Percentiles rank a stretch among this genome's conserved stretches.
These are phyloP conservation scores for Pyrenula massariospora DNA, from an alignment of 495 filamentous ascomycete species.

Conservation along the genomic window DNA sequence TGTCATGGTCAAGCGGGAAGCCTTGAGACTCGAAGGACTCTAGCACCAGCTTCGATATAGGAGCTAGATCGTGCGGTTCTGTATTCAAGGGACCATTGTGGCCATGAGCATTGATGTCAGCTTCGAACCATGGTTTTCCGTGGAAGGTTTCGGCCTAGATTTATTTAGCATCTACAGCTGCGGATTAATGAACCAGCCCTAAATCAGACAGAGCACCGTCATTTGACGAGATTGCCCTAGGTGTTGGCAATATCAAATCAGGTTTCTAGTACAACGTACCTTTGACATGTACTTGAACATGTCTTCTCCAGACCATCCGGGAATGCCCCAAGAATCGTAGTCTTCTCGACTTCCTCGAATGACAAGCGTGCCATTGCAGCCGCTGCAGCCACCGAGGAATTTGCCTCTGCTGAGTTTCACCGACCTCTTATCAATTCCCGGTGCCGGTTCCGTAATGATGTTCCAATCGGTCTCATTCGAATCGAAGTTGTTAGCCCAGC, in stretches of 20 bases:
- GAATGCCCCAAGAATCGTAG: constrained; percentile 48
- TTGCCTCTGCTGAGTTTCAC: constrained; percentile 48
- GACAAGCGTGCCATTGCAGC: constrained; percentile 51
- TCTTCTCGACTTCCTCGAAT: constrained; percentile 47
- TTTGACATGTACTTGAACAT: constrained; percentile 41
- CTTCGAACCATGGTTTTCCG: constrained; percentile 28
- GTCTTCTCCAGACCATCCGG: constrained; percentile 41
- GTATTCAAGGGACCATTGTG: constrained; percentile 31
- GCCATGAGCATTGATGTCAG: constrained; percentile 25
- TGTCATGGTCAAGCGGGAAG: constrained; percentile 32
- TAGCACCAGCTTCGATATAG: constrained; percentile 32
- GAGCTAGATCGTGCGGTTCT: constrained; percentile 36
- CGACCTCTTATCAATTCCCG: constrained; percentile 39
- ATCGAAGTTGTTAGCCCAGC: constrained; percentile 33
- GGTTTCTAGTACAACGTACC: too few species aligned
- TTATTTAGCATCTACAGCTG: neutral
- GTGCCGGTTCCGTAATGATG: constrained; percentile 40
- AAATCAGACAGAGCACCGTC: too few species aligned
- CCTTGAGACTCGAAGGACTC: constrained; percentile 34
- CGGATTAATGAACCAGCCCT: neutral
- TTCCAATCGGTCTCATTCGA: constrained; percentile 42
- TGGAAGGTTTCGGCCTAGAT: constrained; percentile 35
- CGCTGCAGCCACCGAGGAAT: constrained; percentile 46
- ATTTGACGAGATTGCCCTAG: too few species aligned
- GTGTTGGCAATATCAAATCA: too few species aligned